phyloP scores from a whole-genome alignment of 2,329 filamentous ascomycete genomes.

The Phialophora tarda region DNA sequence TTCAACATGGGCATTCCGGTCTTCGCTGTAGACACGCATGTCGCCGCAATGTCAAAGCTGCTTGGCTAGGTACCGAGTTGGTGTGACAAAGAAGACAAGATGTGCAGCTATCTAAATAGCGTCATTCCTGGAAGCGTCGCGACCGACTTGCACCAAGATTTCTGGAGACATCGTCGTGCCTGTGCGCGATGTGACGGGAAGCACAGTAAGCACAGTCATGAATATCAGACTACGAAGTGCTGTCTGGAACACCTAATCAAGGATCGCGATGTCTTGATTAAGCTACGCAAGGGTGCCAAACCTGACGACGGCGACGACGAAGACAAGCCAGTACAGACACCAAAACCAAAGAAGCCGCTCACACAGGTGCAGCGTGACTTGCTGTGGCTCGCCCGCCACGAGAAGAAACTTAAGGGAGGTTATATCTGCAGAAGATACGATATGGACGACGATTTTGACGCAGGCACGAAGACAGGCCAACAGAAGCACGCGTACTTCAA shows the following conservation, averaged over 20 bases:
- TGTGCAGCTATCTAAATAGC: slow-evolving; percentile 60
- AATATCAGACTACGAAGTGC: slow-evolving; percentile 62
- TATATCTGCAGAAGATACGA: slow-evolving; percentile 24
- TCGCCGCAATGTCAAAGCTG: slow-evolving; percentile 67
- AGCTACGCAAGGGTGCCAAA: slow-evolving; percentile 3
- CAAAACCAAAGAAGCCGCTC: slow-evolving; percentile 1
- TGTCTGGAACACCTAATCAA: slow-evolving; percentile 23
- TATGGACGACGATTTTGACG: slow-evolving; percentile 36
- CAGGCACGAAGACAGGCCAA: not conserved
- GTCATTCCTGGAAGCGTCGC: slow-evolving; percentile 64
- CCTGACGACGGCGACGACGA: slow-evolving; percentile 9
- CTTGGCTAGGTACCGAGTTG: slow-evolving; percentile 65
- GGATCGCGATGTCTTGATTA: not conserved
- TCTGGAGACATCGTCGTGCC: slow-evolving; percentile 66
- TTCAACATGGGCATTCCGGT: slow-evolving; percentile 67
- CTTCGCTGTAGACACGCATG: slow-evolving; percentile 71
- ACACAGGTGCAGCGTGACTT: not conserved
- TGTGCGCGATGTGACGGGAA: slow-evolving; percentile 64
- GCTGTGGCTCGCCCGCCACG: slow-evolving; percentile 5
- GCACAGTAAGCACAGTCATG: slow-evolving; percentile 63
- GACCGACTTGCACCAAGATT: slow-evolving; percentile 66
- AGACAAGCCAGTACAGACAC: slow-evolving; percentile 7
- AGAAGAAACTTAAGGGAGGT: slow-evolving; percentile 14
- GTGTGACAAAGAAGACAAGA: slow-evolving; percentile 35
- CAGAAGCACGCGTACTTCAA: slow-evolving; percentile 14